Conservation (phyloP, 768 basidiomycete species). For the Rhodosporidiobolus odoratus region DNA sequence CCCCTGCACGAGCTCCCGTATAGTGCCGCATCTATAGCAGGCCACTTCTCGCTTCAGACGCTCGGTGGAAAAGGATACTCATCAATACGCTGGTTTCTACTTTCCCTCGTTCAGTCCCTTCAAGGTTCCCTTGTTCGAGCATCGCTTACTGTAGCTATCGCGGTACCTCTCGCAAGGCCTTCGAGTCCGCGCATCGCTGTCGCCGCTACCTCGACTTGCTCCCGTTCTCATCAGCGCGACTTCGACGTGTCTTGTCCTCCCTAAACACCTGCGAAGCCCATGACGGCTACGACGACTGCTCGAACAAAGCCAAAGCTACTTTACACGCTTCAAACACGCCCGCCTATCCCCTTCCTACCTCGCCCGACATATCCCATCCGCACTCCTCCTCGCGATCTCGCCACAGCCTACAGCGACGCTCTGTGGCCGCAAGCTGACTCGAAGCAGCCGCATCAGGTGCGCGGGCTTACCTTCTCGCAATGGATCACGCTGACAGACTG, state of each 20-base stretch:
- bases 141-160: too few species aligned
- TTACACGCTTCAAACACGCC: slow-evolving; percentile 10
- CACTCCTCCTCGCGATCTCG: slow-evolving; percentile 22
- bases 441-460: background rate
- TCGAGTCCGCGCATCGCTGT: too few species aligned
- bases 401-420: slow-evolving; percentile 14
- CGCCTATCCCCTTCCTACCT: slow-evolving; percentile 24
- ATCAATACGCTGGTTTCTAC: too few species aligned
- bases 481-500: background rate
- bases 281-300: background rate
- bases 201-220: too few species aligned
- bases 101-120: too few species aligned
- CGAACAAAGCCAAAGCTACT: slow-evolving; percentile 6
- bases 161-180: too few species aligned
- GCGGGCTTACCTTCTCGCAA: rapidly evolving
- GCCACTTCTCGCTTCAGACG: background rate
- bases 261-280: background rate
- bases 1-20: too few species aligned
- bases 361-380: slow-evolving; percentile 26
- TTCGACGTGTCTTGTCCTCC: background rate
- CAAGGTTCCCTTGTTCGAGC: too few species aligned
- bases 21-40: background rate
- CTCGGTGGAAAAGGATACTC: background rate
- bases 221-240: background rate
- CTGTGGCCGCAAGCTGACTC: slow-evolving; percentile 8